A percentile compares a stretch with the other conserved stretches of the same genome.
These are phyloP conservation scores for Pterocarpus santalinus DNA, from an alignment of 306 rosid genomes.

Conservation along the genomic window DNA sequence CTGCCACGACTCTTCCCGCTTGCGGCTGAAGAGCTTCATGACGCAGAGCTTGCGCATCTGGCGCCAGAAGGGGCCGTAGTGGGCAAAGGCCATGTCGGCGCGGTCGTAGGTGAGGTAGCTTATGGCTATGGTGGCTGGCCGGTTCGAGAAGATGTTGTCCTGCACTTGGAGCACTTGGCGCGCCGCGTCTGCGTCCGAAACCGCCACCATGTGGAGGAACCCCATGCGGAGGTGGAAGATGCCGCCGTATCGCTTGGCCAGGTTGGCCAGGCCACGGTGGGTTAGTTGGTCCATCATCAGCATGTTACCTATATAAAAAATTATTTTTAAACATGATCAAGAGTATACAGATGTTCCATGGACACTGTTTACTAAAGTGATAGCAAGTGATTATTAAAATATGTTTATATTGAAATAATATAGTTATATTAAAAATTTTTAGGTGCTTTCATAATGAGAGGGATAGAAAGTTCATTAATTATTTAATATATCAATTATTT, in stretches of 20 bases:
- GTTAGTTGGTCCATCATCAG: slow-evolving; percentile 78
- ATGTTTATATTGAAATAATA: no score
- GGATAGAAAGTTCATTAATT: no score
- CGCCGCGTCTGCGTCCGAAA: slow-evolving; percentile 68
- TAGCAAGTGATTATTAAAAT: no score
- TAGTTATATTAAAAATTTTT: no score
- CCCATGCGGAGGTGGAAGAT: slow-evolving; percentile 83
- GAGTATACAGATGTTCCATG: no score
- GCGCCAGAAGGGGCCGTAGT: slow-evolving; percentile 94
- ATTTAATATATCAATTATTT: no score
- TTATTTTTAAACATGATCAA: no score
- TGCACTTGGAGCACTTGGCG: slow-evolving; percentile 85
- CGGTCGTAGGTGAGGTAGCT: slow-evolving; percentile 82
- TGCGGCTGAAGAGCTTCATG: slow-evolving; percentile 85
- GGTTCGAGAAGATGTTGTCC: slow-evolving; percentile 79
- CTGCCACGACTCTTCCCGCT: slow-evolving; percentile 84
- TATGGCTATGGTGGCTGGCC: slow-evolving; percentile 89
- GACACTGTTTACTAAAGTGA: no score
- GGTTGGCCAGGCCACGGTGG: slow-evolving; percentile 76
- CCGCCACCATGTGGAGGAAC: slow-evolving; percentile 72
- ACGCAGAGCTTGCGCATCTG: slow-evolving; percentile 93
- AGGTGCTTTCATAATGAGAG: no score
- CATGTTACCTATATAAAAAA: slow-evolving; percentile 65
- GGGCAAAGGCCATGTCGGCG: slow-evolving; percentile 95
- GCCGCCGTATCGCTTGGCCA: slow-evolving; percentile 79